Evolutionary conservation across 2,329 filamentous ascomycete genomes (phyloP).

Genomic region (Claviceps sp.): DNA sequence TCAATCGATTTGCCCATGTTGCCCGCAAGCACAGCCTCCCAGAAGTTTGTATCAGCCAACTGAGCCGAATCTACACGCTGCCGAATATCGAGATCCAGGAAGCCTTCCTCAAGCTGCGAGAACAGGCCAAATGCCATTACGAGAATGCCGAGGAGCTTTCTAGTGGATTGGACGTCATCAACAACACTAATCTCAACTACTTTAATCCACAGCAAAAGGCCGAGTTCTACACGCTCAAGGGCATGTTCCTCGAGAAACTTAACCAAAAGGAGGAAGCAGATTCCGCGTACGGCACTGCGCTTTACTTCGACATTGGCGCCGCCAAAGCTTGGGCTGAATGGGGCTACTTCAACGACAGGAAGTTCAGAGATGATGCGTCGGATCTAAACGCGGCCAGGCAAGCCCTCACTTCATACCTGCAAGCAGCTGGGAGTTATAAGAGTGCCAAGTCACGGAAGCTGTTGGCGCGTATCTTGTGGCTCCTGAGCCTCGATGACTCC

Average conservation of each 20-base stretch:
- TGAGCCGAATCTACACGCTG: slow-evolving; percentile 94
- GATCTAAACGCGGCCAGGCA: slow-evolving; percentile 78
- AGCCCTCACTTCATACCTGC: slow-evolving; percentile 88
- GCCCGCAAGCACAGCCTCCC: slow-evolving; percentile 93
- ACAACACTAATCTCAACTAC: slow-evolving; percentile 98
- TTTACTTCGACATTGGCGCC: slow-evolving; percentile 91
- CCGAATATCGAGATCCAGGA: slow-evolving; percentile 99
- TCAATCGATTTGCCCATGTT: slow-evolving; percentile 96
- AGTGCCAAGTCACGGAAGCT: slow-evolving; percentile 92
- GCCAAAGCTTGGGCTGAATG: slow-evolving; percentile 98
- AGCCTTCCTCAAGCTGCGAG: slow-evolving; percentile 93
- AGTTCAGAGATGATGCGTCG: slow-evolving; percentile 80
- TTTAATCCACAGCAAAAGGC: slow-evolving; percentile 94
- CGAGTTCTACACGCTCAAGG: slow-evolving; percentile 97
- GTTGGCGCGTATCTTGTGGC: slow-evolving; percentile 84
- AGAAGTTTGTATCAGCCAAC: slow-evolving; percentile 92
- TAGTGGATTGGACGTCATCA: slow-evolving; percentile 92
- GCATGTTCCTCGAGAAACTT: slow-evolving; percentile 96
- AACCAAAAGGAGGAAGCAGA: slow-evolving; percentile 84
- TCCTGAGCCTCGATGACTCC: slow-evolving; percentile 83
- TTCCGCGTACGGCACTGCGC: slow-evolving; percentile 81
- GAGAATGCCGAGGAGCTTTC: slow-evolving; percentile 88
- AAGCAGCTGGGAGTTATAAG: slow-evolving; percentile 93
- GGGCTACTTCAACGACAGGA: slow-evolving; percentile 94
- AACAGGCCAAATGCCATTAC: slow-evolving; percentile 98